Evolutionary conservation across 352 stramenopile genomes (phyloP), one percentile per base, ranked within the genome.

Genomic region (Halophytophthora batemanensis): DNA sequence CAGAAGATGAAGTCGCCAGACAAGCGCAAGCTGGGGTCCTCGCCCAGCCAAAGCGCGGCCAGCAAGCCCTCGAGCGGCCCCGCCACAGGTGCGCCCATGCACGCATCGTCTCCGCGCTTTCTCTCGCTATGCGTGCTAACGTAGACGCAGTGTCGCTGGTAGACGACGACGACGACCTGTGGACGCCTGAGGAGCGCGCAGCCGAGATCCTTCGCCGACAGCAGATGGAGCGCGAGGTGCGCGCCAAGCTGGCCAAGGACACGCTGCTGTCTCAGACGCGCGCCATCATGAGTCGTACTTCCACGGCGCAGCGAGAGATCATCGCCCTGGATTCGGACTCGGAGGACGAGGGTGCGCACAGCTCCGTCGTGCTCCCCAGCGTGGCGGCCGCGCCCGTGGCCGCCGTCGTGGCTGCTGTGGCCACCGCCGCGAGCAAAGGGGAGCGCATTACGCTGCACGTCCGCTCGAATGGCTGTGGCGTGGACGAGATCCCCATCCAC

Each of bases 321-420:
- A 82, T 87, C n/a, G 68, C 65, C 40, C 47, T 86, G 25, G 71
- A 84, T 54, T 87, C 76, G 21, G 73, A 86, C 31, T 68, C 74
- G 0, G 60, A 70, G n/a, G 71, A 79, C 15, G 71, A 74, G 18
- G 48, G 50, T 2, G 38, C 59, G 1, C 41, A 64, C 40, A 55
- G 64, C 22, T 8, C 45, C 35, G 31, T 43, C 8, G 35, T 18
- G 12, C 0, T 39, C 23, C 28, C 47, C 6, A 11, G 7, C 28
- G 28, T 14, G 5, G 19, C 15, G 12, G 41, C 15, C 23, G 39
- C 22, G 10, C 6, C n/a, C 5, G 39, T 40, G 37, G 41, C 61
- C 21, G 17, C 44, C 19, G 39, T 54, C 11, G 45, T 34, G 31
- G 10, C 49, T 53, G 8, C 38, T 21, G 14, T 14, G 23, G 6